phyloP scores from a whole-genome alignment of 257 asterid genomes.

The Forsythia viridissima region DNA sequence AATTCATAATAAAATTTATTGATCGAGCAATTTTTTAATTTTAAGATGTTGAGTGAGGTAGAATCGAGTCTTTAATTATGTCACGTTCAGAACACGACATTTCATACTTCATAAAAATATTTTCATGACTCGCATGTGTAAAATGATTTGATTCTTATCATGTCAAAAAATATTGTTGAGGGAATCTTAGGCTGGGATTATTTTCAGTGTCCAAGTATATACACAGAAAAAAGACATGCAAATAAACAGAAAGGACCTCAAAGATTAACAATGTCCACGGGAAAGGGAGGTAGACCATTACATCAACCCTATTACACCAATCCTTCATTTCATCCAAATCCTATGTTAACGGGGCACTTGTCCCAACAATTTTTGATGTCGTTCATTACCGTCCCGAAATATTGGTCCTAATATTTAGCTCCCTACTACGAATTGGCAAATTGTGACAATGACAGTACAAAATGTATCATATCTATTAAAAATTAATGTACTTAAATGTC shows the following conservation, averaged over 20 bases:
- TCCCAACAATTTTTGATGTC: neutral
- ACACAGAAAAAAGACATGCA: slow-evolving; percentile 24
- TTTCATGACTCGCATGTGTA: slow-evolving; percentile 1
- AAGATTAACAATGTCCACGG: slow-evolving; percentile 36
- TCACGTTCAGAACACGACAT: neutral
- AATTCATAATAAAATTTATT: no score
- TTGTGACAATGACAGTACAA: no score
- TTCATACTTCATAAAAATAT: neutral
- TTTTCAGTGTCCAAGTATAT: neutral
- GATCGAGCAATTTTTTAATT: no score
- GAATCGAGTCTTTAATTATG: neutral
- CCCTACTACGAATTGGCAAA: no score
- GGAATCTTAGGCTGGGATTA: slow-evolving; percentile 11
- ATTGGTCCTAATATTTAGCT: neutral
- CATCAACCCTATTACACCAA: slow-evolving; percentile 19
- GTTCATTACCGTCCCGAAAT: neutral
- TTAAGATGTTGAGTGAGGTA: no score
- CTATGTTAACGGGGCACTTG: neutral
- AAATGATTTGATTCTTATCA: slow-evolving; percentile 39
- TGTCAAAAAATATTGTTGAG: slow-evolving; percentile 31
- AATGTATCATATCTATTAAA: no score
- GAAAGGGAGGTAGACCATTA: slow-evolving; percentile 40
- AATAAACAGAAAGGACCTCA: slow-evolving; percentile 34
- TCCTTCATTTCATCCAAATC: neutral
- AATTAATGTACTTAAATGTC: neutral